Percentiles rank a stretch among this genome's conserved stretches.
These are phyloP conservation scores for Thinopyrum elongatum DNA, from an alignment of 176 grass and related monocot species.

Conservation along the genomic window DNA sequence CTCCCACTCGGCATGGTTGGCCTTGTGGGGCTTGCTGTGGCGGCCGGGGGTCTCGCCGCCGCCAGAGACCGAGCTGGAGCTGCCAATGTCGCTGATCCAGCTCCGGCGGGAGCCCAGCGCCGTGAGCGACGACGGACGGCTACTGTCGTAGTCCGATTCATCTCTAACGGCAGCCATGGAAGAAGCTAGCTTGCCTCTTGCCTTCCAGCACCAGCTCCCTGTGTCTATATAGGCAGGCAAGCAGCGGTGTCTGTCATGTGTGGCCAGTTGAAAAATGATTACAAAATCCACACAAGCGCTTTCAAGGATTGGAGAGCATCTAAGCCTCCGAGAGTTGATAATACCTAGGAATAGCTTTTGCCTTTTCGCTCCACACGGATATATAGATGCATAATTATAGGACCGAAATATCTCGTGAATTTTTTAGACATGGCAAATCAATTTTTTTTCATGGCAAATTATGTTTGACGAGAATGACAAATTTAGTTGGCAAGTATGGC, in stretches of 20 bases:
- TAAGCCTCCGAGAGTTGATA: too few relatives aligned
- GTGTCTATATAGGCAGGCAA: constrained; percentile 30
- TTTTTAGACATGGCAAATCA: too few relatives aligned
- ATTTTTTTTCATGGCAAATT: too few relatives aligned
- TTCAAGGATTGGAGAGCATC: too few relatives aligned
- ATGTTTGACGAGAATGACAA: too few relatives aligned
- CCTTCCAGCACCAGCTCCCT: constrained; percentile 23
- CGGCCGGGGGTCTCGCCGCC: not conserved
- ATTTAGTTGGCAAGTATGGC: too few relatives aligned
- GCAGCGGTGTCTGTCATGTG: constrained; percentile 5
- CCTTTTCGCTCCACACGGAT: too few relatives aligned
- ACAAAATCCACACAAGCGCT: not conserved
- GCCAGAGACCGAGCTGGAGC: constrained; percentile 73
- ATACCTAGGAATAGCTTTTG: too few relatives aligned
- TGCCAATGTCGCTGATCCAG: constrained; percentile 82
- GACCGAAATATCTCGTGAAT: too few relatives aligned
- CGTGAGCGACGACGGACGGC: constrained; percentile 65
- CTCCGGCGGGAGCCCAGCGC: constrained; percentile 58
- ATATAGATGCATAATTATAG: too few relatives aligned
- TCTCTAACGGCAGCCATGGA: constrained; percentile 52
- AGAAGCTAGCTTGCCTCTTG: constrained; percentile 12
- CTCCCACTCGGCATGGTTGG: constrained; percentile 84
- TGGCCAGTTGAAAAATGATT: constrained; percentile 17
- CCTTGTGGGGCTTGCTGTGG: constrained; percentile 80
- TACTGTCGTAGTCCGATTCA: constrained; percentile 87